Evolutionary conservation across 495 filamentous ascomycete genomes (phyloP).

Genomic region (Aspergillus panamensis): DNA sequence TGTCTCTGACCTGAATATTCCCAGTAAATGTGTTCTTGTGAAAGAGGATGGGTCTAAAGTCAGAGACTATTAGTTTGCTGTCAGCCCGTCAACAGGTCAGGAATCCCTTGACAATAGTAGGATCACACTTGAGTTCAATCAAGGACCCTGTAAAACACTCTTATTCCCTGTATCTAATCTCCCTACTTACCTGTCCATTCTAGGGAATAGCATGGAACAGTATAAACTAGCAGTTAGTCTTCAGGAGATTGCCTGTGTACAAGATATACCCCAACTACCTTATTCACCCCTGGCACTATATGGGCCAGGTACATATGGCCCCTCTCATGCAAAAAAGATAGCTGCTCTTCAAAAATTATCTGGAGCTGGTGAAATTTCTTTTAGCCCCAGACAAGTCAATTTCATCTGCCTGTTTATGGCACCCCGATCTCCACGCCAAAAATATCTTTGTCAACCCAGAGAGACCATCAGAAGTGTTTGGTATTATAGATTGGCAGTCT

Average conservation of each 20-base stretch:
- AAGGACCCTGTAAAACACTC: constrained; percentile 31
- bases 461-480: constrained; percentile 26
- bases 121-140: constrained; percentile 24
- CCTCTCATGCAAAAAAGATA: constrained; percentile 26
- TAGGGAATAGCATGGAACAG: constrained; percentile 25
- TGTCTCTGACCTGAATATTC: too few relatives aligned
- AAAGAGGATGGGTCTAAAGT: too few relatives aligned
- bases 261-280: constrained; percentile 24
- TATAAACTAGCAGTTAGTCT: constrained; percentile 25
- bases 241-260: constrained; percentile 30
- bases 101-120: too few relatives aligned
- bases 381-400: constrained; percentile 26
- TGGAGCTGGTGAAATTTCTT: constrained; percentile 24
- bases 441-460: constrained; percentile 38
- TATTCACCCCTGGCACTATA: constrained; percentile 27
- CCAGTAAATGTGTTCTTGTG: too few relatives aligned
- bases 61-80: too few relatives aligned
- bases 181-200: constrained; percentile 13
- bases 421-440: constrained; percentile 34
- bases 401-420: constrained; percentile 29
- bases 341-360: constrained; percentile 28
- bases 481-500: constrained; percentile 39
- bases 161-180: constrained; percentile 1
- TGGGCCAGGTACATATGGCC: constrained; percentile 29
- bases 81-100: too few relatives aligned